Conservation (phyloP, 192 early-diverging fungal genomes). For the Podila verticillata region DNA sequence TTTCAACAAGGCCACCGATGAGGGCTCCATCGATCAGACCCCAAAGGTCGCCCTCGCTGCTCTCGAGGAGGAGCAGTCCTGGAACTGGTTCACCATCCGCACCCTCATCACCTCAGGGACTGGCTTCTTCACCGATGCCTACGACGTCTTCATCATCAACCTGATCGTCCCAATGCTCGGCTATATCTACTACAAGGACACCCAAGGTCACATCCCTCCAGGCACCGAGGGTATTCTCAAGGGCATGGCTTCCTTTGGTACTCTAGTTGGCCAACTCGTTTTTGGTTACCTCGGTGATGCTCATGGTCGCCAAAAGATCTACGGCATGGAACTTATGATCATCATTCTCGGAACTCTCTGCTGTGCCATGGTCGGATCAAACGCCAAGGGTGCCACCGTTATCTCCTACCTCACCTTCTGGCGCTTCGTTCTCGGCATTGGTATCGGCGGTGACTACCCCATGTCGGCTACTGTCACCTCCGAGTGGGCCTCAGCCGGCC, state of each 20-base stretch:
- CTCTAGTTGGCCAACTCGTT: conserved; percentile 86
- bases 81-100: conserved; percentile 69
- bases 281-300: conserved; percentile 85
- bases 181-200: conserved; percentile 63
- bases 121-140: conserved; percentile 90
- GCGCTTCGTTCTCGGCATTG: conserved; percentile 91
- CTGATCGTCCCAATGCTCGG: conserved; percentile 86
- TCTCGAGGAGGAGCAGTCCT: conserved; percentile 4
- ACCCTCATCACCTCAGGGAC: conserved; percentile 70
- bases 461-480: conserved; percentile 89
- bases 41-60: conserved; percentile 8
- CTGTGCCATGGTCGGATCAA: conserved; percentile 69
- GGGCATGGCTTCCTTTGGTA: conserved; percentile 83
- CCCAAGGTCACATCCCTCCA: conserved; percentile 60
- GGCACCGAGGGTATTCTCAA: conserved; percentile 75
- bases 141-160: conserved; percentile 94
- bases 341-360: conserved; percentile 89
- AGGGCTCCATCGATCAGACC: neutral
- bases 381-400: conserved; percentile 68
- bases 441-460: conserved; percentile 96
- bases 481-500: conserved; percentile 78
- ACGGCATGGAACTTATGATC: conserved; percentile 91
- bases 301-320: conserved; percentile 89
- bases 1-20: neutral
- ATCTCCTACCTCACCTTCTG: conserved; percentile 78